Conservation (phyloP, 805 yeast genomes). For the Alloascoidea hylecoeti region DNA sequence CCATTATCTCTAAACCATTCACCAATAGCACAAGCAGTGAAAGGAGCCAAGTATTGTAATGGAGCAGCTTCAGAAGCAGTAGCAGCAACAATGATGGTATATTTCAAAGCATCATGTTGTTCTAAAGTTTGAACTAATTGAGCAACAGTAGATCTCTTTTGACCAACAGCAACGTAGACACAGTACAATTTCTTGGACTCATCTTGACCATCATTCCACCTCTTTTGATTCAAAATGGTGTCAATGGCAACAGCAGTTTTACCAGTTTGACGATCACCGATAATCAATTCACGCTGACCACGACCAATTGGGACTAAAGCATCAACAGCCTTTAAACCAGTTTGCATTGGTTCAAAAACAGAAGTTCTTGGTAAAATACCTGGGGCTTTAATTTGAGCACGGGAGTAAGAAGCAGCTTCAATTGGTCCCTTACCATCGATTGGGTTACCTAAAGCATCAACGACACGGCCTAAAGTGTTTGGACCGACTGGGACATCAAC, state of each 20-base stretch:
- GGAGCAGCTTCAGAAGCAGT: constrained; percentile 99
- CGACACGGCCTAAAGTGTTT: constrained; percentile 96
- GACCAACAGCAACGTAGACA: constrained; percentile 99
- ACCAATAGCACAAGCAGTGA: constrained; percentile 99
- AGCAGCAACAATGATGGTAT: constrained; percentile 97
- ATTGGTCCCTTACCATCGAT: constrained; percentile 99
- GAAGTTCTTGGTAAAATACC: constrained; percentile 99
- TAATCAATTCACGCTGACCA: constrained; percentile 99
- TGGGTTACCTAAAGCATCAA: constrained; percentile 98
- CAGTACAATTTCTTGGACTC: constrained; percentile 98
- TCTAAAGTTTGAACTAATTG: constrained; percentile 98
- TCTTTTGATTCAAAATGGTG: constrained; percentile 97
- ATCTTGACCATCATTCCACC: constrained; percentile 92
- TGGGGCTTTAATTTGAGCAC: constrained; percentile 99
- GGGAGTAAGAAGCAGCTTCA: constrained; percentile 66
- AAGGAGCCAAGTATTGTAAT: constrained; percentile 98
- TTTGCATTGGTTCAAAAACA: constrained; percentile 98
- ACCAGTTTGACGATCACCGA: constrained; percentile 99
- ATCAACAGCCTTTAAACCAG: constrained; percentile 98
- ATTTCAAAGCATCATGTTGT: constrained; percentile 95
- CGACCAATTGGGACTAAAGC: constrained; percentile 99
- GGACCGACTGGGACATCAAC: constrained; percentile 99
- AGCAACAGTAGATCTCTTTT: constrained; percentile 99
- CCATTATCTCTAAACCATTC: constrained; percentile 99
- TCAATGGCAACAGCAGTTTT: constrained; percentile 98